A percentile compares a stretch with the other conserved stretches of the same genome.
Conservation (phyloP, 1,139 yeast species). For the Lodderomyces pseudojiufengensis region DNA sequence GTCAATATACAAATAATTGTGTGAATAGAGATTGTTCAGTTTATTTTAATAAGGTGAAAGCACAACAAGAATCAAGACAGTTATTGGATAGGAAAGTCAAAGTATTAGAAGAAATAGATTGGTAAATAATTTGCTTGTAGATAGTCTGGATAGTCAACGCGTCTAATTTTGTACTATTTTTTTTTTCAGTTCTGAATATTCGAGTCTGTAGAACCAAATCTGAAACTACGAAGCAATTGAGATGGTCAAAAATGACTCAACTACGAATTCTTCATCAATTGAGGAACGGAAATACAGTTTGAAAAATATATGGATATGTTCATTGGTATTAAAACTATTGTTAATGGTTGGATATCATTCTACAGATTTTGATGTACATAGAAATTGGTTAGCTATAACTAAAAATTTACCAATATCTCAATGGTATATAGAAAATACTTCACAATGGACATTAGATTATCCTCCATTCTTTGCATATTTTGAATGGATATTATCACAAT, state of each 20-base stretch:
- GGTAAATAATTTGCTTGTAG: too few relatives aligned
- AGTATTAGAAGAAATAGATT: slow-evolving; percentile 11
- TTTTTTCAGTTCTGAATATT: too few relatives aligned
- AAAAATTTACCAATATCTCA: slow-evolving; percentile 65
- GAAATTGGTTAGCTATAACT: slow-evolving; percentile 96
- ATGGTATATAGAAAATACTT: slow-evolving; percentile 84
- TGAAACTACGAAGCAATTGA: background rate
- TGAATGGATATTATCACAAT: slow-evolving; percentile 72
- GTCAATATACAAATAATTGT: slow-evolving; percentile 20
- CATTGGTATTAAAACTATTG: slow-evolving; percentile 35
- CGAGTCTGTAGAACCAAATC: too few relatives aligned
- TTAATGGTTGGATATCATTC: slow-evolving; percentile 57
- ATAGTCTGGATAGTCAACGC: too few relatives aligned
- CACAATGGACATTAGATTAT: slow-evolving; percentile 94
- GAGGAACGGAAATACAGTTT: slow-evolving; percentile 22
- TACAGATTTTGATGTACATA: slow-evolving; percentile 95
- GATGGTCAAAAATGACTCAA: slow-evolving; percentile 5
- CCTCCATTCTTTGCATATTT: slow-evolving; percentile 98
- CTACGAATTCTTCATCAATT: background rate
- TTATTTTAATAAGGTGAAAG: slow-evolving; percentile 14
- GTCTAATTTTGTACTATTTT: too few relatives aligned
- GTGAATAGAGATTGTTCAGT: slow-evolving; percentile 30
- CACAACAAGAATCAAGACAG: slow-evolving; percentile 11
- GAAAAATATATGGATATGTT: slow-evolving; percentile 38
- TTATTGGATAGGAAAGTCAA: slow-evolving; percentile 8